Base-by-base conservation (phyloP, 2,329 filamentous ascomycete species). In the Pseudonectria foliicola region DNA sequence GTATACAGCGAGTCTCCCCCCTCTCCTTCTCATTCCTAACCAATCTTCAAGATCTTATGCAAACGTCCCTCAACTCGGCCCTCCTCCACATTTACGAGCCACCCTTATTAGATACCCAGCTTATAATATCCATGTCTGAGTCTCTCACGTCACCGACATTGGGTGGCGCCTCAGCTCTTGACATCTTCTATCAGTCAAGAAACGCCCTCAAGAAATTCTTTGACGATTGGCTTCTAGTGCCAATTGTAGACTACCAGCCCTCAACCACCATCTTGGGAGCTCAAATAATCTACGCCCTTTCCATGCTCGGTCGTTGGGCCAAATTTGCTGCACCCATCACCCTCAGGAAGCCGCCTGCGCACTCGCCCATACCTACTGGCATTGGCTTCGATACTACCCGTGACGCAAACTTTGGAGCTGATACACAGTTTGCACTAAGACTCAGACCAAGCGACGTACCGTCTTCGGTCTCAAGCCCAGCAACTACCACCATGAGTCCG, bases 281-380 rank as follows among this genome's bases (percentile, higher is more conserved):
- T 1, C 67, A 75, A 34, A 52, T 75, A 0, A 62, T 73, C 4
- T 70, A 73, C 34, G 65, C 62, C n/a, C 52, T 71, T 27, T 67
- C 61, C 4, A 70, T 72, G 61, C 57, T 74, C 1, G 63, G 67
- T 2, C 61, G 70, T 6, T 74, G 70, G 70, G 64, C 67, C 5
- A 70, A 68, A 28, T 56, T 72, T 0, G 56, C 66, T 0, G 61
- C 60, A 0, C 62, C 62, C 0, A 60, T 60, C 14, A 50, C 53
- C 0, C 38, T 60, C 27, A 53, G 48, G 11, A 43, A 42, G 8
- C 40, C 48, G n/a, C n/a, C n/a, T n/a, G n/a, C n/a, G 0, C 41
- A 41, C 5, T 45, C 46, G 4, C 39, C 52, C 1, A 56, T 57
- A 50, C 53, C 54, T 0, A 28, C 31, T 6, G 49, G 55, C 24